phyloP scores from a whole-genome alignment of 352 stramenopile species.

The Plasmopara muralis region DNA sequence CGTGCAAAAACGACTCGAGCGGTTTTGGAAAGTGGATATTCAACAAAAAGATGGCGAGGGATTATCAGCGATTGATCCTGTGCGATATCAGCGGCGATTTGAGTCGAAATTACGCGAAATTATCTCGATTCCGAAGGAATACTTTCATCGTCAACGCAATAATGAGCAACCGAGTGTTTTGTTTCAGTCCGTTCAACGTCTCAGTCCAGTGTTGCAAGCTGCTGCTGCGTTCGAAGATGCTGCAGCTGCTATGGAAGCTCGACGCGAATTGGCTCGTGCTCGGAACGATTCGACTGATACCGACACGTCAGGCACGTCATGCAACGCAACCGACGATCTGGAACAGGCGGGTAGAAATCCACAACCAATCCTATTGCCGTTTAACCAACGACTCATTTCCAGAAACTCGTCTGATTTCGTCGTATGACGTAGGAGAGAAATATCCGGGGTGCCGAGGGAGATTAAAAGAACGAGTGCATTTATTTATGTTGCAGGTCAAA shows the following conservation, averaged over 20 bases:
- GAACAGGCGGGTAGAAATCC: conserved; percentile 51
- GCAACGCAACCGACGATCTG: conserved; percentile 25
- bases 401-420: conserved; percentile 21
- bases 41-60: conserved; percentile 62
- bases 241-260: conserved; percentile 11
- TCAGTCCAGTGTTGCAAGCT: conserved; percentile 32
- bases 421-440: conserved; percentile 5
- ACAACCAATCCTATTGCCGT: conserved; percentile 45
- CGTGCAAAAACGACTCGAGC: conserved; percentile 71
- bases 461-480: background rate
- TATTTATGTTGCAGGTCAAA: no score
- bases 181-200: conserved; percentile 26
- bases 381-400: conserved; percentile 36
- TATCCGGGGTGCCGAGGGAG: background rate
- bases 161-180: conserved; percentile 17
- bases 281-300: conserved; percentile 32
- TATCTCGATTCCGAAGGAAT: conserved; percentile 68
- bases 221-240: conserved; percentile 27
- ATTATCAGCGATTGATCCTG: conserved; percentile 77
- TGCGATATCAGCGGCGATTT: conserved; percentile 74
- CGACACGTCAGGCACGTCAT: conserved; percentile 19
- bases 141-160: conserved; percentile 18
- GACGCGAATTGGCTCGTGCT: conserved; percentile 14
- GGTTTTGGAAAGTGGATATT: conserved; percentile 77
- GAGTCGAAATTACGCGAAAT: conserved; percentile 76